Evolutionary conservation across 164 flowering plant species (phyloP).

Genomic region (Malania oleifera): DNA sequence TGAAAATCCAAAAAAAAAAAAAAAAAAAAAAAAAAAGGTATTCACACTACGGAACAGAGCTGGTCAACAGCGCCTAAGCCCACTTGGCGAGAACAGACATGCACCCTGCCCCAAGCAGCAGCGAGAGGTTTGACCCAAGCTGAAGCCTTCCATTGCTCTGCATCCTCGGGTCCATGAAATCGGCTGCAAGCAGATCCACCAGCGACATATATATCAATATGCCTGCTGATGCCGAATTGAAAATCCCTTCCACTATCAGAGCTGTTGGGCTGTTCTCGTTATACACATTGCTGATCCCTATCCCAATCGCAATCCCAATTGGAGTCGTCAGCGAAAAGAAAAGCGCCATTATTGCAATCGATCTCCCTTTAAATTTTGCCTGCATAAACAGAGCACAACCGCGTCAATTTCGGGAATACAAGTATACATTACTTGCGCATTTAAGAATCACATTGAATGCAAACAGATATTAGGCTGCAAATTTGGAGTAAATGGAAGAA

Average conservation of each 20-base stretch:
- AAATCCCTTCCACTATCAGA: slow-evolving; percentile 23
- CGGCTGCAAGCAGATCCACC: slow-evolving; percentile 36
- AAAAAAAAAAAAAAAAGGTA: too few species aligned
- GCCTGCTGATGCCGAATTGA: slow-evolving; percentile 32
- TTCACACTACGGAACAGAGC: too few species aligned
- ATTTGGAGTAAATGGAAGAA: not conserved
- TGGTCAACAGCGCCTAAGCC: too few species aligned
- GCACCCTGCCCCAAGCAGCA: slow-evolving; percentile 25
- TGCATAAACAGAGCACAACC: slow-evolving; percentile 11
- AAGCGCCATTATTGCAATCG: slow-evolving; percentile 19
- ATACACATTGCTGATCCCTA: slow-evolving; percentile 22
- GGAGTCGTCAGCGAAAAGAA: slow-evolving; percentile 39
- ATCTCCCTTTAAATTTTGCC: slow-evolving; percentile 24
- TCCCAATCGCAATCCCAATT: slow-evolving; percentile 29
- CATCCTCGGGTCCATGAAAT: slow-evolving; percentile 28
- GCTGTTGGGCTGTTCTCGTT: slow-evolving; percentile 16
- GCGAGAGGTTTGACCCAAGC: slow-evolving; percentile 16
- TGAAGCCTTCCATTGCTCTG: slow-evolving; percentile 23
- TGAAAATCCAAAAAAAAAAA: too few species aligned
- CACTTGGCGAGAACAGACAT: slow-evolving; percentile 34
- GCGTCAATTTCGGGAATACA: too few species aligned
- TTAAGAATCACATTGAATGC: too few species aligned
- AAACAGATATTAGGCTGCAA: too few species aligned
- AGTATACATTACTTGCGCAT: too few species aligned
- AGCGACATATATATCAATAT: slow-evolving; percentile 38